Base-by-base conservation (phyloP, 768 basidiomycete species). In the Rossbeevera mucosa region DNA sequence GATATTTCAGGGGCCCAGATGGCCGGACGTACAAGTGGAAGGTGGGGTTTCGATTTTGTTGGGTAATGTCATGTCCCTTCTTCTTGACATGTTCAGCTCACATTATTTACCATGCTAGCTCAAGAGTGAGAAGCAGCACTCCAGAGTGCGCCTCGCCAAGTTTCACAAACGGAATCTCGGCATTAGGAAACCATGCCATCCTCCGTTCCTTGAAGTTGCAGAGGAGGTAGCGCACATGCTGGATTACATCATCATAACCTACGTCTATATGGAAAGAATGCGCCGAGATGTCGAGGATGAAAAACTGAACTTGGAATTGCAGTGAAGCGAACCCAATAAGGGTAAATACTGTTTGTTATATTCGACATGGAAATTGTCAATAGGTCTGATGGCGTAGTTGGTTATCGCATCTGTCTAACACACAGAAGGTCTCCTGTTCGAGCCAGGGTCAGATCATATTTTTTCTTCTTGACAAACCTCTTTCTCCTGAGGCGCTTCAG, bases 391-490 rank as follows among this genome's bases (percentile, higher is more conserved):
- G 83, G 82, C 80, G 83, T 85, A 84, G 81, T 82, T 85, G 82
- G 82, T 85, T 84, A 85, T 85, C 82, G 80, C 82, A 81, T 83
- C 81, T 82, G 83, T 84, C 82, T 84, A 82, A 85, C 82, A 84
- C 82, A 82, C 82, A 82, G 82, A 81, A 81, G 82, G 80, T 79
- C 81, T 75, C 72, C 80, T 76, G 82, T 82, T 83, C 80, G 80
- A 83, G 64, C 80, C 81, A 76, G 80, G 78, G 71, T 80, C 79
- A 64, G 59, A 69, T 68, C 67, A 68, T 48, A 24, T 29, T 59
- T 46, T 58, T 28, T 33, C 20, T n/a, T n/a, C n/a, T n/a, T n/a
- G n/a, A n/a, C n/a, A n/a, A n/a, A n/a, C n/a, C n/a, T n/a, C n/a
- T n/a, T n/a, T n/a, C n/a, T n/a, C n/a, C n/a, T n/a, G n/a, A n/a